Percentiles rank a stretch among this genome's conserved stretches.
Conservation (phyloP, 2,329 filamentous ascomycete species). For the Penicillium carneum region DNA sequence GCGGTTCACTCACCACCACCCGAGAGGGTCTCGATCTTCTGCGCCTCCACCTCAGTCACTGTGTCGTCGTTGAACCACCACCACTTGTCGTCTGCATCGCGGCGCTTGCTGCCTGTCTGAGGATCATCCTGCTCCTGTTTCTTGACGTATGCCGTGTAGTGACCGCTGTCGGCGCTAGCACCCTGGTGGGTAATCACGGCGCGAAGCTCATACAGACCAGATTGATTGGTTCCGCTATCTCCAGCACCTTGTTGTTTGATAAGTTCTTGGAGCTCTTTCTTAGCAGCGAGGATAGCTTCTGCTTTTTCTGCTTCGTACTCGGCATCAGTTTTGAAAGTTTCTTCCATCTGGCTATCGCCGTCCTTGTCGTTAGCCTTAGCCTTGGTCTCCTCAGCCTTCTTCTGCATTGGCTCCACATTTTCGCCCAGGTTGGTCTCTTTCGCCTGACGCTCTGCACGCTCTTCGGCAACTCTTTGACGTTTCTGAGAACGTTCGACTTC, state of each 20-base stretch:
- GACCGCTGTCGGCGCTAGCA: constrained; percentile 92
- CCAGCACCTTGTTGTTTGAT: constrained; percentile 76
- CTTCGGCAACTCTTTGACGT: constrained; percentile 77
- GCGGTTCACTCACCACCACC: constrained; percentile 72
- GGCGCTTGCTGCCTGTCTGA: constrained; percentile 70
- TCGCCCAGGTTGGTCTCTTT: constrained; percentile 46
- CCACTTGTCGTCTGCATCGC: constrained; percentile 86
- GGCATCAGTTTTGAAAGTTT: constrained; percentile 88
- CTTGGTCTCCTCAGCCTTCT: constrained; percentile 60
- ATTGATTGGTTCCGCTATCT: constrained; percentile 88
- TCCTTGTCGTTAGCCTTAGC: constrained; percentile 62
- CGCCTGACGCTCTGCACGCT: constrained; percentile 61
- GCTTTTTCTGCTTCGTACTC: constrained; percentile 87
- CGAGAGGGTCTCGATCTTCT: constrained; percentile 88
- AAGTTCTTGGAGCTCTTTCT: constrained; percentile 83
- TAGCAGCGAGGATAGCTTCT: constrained; percentile 75
- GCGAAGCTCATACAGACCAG: constrained; percentile 91
- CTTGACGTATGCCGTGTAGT: constrained; percentile 98
- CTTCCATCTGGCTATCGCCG: constrained; percentile 74
- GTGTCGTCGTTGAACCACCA: constrained; percentile 99
- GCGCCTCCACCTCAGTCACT: constrained; percentile 86
- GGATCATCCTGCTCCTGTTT: constrained; percentile 76
- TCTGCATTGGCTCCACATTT: constrained; percentile 54
- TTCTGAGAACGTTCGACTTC: constrained; percentile 91
- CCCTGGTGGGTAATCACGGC: constrained; percentile 96